Conservation (phyloP, 257 asterid genomes). For the Penstemon barbatus region DNA sequence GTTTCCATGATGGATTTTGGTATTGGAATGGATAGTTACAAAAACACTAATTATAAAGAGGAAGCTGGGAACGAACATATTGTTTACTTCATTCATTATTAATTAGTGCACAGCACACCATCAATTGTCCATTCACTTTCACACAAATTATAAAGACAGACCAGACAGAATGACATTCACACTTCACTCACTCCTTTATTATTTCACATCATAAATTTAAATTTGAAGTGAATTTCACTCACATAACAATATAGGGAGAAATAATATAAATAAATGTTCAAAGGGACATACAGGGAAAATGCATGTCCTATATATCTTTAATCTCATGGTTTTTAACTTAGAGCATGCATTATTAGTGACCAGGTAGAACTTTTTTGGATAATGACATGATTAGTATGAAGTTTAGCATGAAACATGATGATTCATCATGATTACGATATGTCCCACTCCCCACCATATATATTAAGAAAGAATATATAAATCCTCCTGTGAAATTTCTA, state of each 20-base stretch:
- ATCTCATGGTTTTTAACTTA: too few species aligned
- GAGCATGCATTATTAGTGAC: slow-evolving; percentile 18
- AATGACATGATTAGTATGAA: slow-evolving; percentile 38
- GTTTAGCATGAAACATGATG: slow-evolving; percentile 27
- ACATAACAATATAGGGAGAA: too few species aligned
- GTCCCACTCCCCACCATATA: slow-evolving; percentile 40
- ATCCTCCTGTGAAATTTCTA: slow-evolving; percentile 15
- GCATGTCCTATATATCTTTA: too few species aligned
- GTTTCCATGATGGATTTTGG: slow-evolving; percentile 22
- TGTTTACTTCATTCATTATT: not conserved
- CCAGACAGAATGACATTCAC: not conserved
- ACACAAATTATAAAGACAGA: slow-evolving; percentile 10
- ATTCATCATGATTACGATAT: slow-evolving; percentile 25
- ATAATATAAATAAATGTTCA: not conserved
- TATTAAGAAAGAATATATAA: not conserved
- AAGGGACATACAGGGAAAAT: not conserved
- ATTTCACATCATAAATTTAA: too few species aligned
- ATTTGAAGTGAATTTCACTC: too few species aligned
- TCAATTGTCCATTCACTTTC: not conserved
- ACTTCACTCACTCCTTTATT: slow-evolving; percentile 2
- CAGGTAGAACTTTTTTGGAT: slow-evolving; percentile 23
- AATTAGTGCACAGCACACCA: slow-evolving; percentile 22
- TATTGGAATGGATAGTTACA: not conserved
- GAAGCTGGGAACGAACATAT: slow-evolving; percentile 4
- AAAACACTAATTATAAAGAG: not conserved